These are phyloP conservation scores for Dacryopinax primogenitus DNA, from an alignment of 768 basidiomycete species.

Conservation along the genomic window DNA sequence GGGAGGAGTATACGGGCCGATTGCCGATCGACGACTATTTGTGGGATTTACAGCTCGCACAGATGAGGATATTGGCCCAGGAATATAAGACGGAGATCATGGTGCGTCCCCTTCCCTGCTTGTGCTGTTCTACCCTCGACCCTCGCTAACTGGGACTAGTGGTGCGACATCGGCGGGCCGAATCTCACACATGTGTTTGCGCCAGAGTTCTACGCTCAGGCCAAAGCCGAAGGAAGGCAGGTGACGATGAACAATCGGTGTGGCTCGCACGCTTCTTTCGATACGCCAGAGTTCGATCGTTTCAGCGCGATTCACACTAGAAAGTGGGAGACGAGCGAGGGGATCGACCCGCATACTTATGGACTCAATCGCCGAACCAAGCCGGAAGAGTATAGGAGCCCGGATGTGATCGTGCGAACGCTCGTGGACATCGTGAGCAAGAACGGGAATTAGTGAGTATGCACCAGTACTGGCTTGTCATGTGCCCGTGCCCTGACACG, in stretches of 20 bases:
- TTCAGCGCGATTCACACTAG: conserved; percentile 37
- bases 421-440: conserved; percentile 7
- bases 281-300: conserved; percentile 42
- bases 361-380: not conserved
- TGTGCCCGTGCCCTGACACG: conserved; percentile 8
- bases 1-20: conserved; percentile 43
- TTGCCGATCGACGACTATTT: conserved; percentile 41
- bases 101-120: conserved; percentile 25
- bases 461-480: not conserved
- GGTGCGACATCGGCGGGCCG: conserved; percentile 44
- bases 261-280: conserved; percentile 39
- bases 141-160: conserved; percentile 29
- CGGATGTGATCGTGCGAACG: not conserved
- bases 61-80: conserved; percentile 39
- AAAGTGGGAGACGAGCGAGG: conserved; percentile 46
- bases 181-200: conserved; percentile 37
- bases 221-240: conserved; percentile 31
- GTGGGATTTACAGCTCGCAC: conserved; percentile 38
- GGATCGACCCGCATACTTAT: conserved; percentile 31
- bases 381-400: conserved; percentile 6
- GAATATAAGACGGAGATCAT: conserved; percentile 45
- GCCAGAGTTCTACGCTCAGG: conserved; percentile 36
- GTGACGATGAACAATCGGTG: conserved; percentile 40
- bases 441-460: conserved; percentile 4
- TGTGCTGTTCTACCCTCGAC: not conserved